phyloP scores from a whole-genome alignment of 257 asterid species.

The Haberlea rhodopensis region DNA sequence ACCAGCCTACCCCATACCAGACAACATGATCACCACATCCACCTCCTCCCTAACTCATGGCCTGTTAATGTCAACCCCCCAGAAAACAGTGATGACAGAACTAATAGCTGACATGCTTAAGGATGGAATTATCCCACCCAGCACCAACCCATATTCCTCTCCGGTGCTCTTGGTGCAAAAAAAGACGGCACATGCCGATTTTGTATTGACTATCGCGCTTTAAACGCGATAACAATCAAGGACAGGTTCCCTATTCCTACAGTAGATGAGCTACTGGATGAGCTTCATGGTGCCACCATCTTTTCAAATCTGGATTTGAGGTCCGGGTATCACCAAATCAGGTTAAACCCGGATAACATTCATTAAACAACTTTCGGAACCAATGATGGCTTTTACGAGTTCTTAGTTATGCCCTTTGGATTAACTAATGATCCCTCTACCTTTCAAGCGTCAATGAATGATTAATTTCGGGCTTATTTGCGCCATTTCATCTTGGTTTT shows the following conservation, averaged over 20 bases:
- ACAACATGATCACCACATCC: neutral
- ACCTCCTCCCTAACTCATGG: neutral
- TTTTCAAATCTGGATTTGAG: neutral
- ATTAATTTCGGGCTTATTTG: neutral
- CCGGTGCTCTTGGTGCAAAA: neutral
- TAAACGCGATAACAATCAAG: neutral
- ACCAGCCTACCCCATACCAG: neutral
- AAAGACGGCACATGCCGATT: neutral
- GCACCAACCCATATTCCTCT: neutral
- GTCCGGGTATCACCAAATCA: no score
- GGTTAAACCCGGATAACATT: neutral
- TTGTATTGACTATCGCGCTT: conserved; percentile 1
- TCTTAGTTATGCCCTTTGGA: neutral
- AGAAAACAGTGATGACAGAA: neutral
- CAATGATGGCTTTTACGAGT: neutral
- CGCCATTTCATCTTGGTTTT: neutral
- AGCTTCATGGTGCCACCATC: neutral
- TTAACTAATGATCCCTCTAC: neutral
- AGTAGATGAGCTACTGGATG: neutral
- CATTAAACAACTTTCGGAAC: neutral
- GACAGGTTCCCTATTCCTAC: neutral
- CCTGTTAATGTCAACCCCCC: neutral
- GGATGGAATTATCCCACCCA: neutral
- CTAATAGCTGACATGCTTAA: neutral
- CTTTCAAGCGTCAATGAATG: neutral